Evolutionary conservation across 2,329 filamentous ascomycete species (phyloP).

Genomic region (Dryadomyces quercivorus): DNA sequence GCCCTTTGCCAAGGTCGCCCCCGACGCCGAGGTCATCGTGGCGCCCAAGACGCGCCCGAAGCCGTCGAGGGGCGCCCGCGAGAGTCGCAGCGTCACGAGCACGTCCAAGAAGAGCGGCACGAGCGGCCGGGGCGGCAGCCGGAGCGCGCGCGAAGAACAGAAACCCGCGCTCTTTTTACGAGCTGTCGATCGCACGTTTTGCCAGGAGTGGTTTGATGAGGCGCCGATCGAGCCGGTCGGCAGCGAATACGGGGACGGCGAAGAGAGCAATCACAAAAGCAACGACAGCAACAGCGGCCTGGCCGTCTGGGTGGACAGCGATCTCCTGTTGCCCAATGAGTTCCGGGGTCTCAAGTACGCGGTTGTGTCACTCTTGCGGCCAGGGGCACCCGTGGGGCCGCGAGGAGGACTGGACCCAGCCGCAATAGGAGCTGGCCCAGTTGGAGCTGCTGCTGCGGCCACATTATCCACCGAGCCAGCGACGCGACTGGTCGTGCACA

Average conservation of each 20-base stretch:
- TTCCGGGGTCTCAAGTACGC: slow-evolving; percentile 69
- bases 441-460: background rate
- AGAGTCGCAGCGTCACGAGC: slow-evolving; percentile 69
- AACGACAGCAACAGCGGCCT: slow-evolving; percentile 37
- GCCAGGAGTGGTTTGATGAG: slow-evolving; percentile 68
- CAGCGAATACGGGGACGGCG: background rate
- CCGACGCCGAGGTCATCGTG: slow-evolving; percentile 93
- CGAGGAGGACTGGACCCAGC: background rate
- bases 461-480: slow-evolving; percentile 32
- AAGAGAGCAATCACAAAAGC: slow-evolving; percentile 14
- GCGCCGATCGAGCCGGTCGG: slow-evolving; percentile 24
- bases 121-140: slow-evolving; percentile 45
- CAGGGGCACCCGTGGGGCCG: slow-evolving; percentile 46
- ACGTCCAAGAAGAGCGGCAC: slow-evolving; percentile 68
- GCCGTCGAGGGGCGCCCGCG: slow-evolving; percentile 50
- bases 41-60: slow-evolving; percentile 82
- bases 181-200: slow-evolving; percentile 59
- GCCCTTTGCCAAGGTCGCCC: slow-evolving; percentile 82
- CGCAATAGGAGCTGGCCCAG: slow-evolving; percentile 49
- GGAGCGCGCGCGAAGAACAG: slow-evolving; percentile 48
- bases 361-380: slow-evolving; percentile 74
- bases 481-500: slow-evolving; percentile 60
- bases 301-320: slow-evolving; percentile 74
- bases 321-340: slow-evolving; percentile 58
- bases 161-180: slow-evolving; percentile 64